Conservation (phyloP, 176 grass and related monocot genomes). For the Lolium perenne region DNA sequence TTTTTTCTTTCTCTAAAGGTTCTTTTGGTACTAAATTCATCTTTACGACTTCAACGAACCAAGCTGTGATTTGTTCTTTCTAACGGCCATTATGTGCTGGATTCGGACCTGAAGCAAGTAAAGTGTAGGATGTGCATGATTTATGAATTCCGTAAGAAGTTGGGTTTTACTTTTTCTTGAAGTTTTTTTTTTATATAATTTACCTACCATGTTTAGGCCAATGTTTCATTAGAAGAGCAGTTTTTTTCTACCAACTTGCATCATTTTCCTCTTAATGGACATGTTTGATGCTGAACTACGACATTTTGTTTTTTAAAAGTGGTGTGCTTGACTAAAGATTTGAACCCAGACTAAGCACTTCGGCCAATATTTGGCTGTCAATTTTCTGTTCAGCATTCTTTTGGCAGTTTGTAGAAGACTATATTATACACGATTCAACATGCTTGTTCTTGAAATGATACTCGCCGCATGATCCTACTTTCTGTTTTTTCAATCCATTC, state of each 20-base stretch:
- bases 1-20: not conserved
- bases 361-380: not conserved
- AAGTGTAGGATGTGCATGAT: constrained; percentile 5
- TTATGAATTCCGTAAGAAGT: constrained; percentile 16
- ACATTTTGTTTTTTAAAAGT: not conserved
- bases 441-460: constrained; percentile 15
- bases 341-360: not conserved
- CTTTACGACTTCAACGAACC: constrained; percentile 13
- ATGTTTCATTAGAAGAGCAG: constrained; percentile 21
- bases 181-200: constrained; percentile 3
- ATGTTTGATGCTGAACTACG: constrained; percentile 30
- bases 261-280: constrained; percentile 25
- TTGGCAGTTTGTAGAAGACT: not conserved
- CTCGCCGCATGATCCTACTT: constrained; percentile 23
- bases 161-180: not conserved
- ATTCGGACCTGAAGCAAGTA: constrained; percentile 8
- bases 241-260: constrained; percentile 27
- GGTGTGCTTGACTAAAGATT: not conserved
- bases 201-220: constrained; percentile 9
- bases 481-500: constrained; percentile 7
- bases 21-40: not conserved
- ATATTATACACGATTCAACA: not conserved
- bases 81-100: constrained; percentile 1
- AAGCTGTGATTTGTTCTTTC: not conserved
- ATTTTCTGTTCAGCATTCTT: constrained; percentile 29